phyloP scores from a whole-genome alignment of 2,329 filamentous ascomycete species.

The Fusarium albosuccineum region DNA sequence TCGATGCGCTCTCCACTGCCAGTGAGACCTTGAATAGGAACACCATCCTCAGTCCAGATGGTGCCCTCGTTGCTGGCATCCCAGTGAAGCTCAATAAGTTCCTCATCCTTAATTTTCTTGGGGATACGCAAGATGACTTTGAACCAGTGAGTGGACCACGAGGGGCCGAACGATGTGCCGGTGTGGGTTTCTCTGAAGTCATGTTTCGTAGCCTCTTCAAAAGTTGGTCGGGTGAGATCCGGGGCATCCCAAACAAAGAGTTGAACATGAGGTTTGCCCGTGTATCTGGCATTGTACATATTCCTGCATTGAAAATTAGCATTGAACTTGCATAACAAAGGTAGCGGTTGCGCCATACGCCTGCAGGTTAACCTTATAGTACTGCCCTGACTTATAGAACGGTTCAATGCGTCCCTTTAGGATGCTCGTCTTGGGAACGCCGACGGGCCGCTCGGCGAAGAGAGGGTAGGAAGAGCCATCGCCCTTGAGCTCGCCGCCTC shows the following conservation, averaged over 20 bases:
- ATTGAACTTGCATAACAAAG: background rate
- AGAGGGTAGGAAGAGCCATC: slow-evolving; percentile 63
- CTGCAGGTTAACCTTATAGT: slow-evolving; percentile 78
- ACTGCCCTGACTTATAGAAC: slow-evolving; percentile 85
- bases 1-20: slow-evolving; percentile 89
- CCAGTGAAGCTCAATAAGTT: slow-evolving; percentile 95
- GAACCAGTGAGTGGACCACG: slow-evolving; percentile 99
- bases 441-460: slow-evolving; percentile 68
- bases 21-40: slow-evolving; percentile 90
- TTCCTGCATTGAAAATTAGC: slow-evolving; percentile 46
- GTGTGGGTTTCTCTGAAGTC: slow-evolving; percentile 80
- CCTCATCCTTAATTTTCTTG: slow-evolving; percentile 76
- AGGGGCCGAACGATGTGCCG: slow-evolving; percentile 88
- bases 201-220: slow-evolving; percentile 83
- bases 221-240: slow-evolving; percentile 81
- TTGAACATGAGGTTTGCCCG: slow-evolving; percentile 82
- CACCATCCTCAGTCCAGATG: slow-evolving; percentile 91
- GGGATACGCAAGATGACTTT: slow-evolving; percentile 85
- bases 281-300: slow-evolving; percentile 58
- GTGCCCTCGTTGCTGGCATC: slow-evolving; percentile 95
- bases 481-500: slow-evolving; percentile 60
- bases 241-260: slow-evolving; percentile 90
- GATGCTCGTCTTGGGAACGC: slow-evolving; percentile 86
- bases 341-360: slow-evolving; percentile 66
- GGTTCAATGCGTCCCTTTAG: slow-evolving; percentile 86